These are phyloP conservation scores for Rhododendron ovatum DNA, from an alignment of 148 eudicot species.

Conservation along the genomic window DNA sequence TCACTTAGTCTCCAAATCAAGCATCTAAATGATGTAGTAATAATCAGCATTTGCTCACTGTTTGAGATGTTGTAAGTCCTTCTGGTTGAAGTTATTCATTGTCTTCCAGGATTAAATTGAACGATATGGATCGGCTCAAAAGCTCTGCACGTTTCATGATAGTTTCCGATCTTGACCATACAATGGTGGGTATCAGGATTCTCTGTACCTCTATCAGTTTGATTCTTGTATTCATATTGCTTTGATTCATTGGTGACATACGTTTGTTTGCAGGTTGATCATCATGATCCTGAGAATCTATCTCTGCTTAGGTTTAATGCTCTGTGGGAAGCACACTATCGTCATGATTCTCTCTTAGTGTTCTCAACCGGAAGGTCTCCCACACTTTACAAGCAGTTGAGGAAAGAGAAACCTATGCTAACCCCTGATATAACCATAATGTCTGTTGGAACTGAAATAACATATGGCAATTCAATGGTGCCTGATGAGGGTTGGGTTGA, in stretches of 20 bases:
- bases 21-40: background rate
- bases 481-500: constrained; percentile 69
- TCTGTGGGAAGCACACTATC: constrained; percentile 64
- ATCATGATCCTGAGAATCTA: constrained; percentile 59
- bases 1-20: background rate
- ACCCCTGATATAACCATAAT: constrained; percentile 70
- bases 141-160: constrained; percentile 59
- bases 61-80: background rate
- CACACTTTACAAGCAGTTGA: constrained; percentile 55
- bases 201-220: background rate
- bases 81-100: background rate
- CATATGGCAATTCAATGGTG: constrained; percentile 63
- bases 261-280: constrained; percentile 50
- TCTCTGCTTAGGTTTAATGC: constrained; percentile 67
- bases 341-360: constrained; percentile 64
- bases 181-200: constrained; percentile 40
- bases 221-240: background rate
- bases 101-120: constrained; percentile 12
- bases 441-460: constrained; percentile 80
- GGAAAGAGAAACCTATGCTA: constrained; percentile 69
- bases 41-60: background rate
- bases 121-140: constrained; percentile 46
- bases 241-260: constrained; percentile 10
- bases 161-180: constrained; percentile 76
- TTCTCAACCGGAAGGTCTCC: constrained; percentile 72